Percentiles rank a stretch among this genome's conserved stretches.
Conservation (phyloP, 371 early-diverging fungal species). For the Cokeromyces recurvatus region DNA sequence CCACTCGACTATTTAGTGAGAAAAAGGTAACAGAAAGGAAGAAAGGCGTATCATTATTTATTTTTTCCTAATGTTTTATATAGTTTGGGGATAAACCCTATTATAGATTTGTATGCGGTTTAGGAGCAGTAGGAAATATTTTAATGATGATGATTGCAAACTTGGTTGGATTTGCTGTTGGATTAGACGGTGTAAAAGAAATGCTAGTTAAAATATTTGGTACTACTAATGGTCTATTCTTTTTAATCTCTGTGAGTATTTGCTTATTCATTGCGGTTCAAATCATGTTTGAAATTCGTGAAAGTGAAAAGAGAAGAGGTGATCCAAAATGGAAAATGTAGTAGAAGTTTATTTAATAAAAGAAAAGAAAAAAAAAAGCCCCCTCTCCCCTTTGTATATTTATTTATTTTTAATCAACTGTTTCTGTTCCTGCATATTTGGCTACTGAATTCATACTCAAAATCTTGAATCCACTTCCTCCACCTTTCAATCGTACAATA, state of each 20-base stretch:
- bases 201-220: conserved; percentile 53
- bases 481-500: conserved; percentile 65
- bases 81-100: conserved; percentile 61
- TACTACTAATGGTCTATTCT: conserved; percentile 39
- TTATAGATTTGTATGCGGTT: conserved; percentile 77
- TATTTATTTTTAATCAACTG: conserved; percentile 10
- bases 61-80: too few species aligned
- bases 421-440: conserved; percentile 44
- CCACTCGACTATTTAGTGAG: conserved; percentile 55
- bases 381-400: not conserved
- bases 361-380: too few species aligned
- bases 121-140: conserved; percentile 86
- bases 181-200: conserved; percentile 74
- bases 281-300: conserved; percentile 82
- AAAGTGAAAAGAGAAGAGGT: conserved; percentile 59
- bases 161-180: conserved; percentile 90
- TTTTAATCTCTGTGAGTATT: conserved; percentile 45
- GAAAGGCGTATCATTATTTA: too few species aligned
- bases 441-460: conserved; percentile 58
- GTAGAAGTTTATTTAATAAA: not conserved
- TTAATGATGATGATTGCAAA: conserved; percentile 92
- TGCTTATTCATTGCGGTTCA: conserved; percentile 72
- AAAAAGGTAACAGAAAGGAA: conserved; percentile 32
- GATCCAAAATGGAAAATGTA: conserved; percentile 42
- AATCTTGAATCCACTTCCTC: conserved; percentile 59